Evolutionary conservation across 345 rosid species (phyloP), one percentile per base, ranked within the genome.

Genomic region (Luvunga scandens): DNA sequence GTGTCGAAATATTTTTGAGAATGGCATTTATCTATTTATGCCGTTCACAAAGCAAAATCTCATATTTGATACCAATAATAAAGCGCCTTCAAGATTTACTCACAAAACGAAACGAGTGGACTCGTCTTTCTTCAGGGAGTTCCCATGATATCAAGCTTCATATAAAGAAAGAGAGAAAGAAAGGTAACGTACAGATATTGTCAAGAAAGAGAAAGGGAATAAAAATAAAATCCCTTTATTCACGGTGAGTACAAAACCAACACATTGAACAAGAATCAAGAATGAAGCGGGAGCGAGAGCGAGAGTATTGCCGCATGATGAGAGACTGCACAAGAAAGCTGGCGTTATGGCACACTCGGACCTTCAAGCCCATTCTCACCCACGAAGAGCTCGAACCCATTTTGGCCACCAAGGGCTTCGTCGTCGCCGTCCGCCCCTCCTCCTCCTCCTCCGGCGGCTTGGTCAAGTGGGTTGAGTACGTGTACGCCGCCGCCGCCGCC

Each of bases 371-470:
- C 21, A 33, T 90, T n/a, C 72, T 84, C 81, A 78, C 82, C 5
- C 92, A 89, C 84, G 85, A 85, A 1, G 85, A 87, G 66, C 84
- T 89, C 34, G 91, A 85, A 56, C 73, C 84, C 57, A 82, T 89
- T 74, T 81, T 90, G 89, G 66, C 84, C 56, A 82, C 75, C 61
- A 36, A 83, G 78, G 93, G 93, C 53, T 89, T 89, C 85, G 39
- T 75, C 30, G 83, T 65, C 36, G 30, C 82, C 79, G 0, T 82
- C 81, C 6, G 56, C 4, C 10, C 77, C 33, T 53, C 83, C 6
- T 42, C 83, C 2, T 2, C 45, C 10, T 28, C 64, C 8, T 48
- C 45, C 10, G 45, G 45, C 45, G 13, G 45, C 45, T 39, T 42
- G 50, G 12, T 50, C 22, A 31, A 28, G 22, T 90, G 87, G 86